Conservation (phyloP, 1,284 basidiomycete species). For the Cutaneotrichosporon cavernicola region DNA sequence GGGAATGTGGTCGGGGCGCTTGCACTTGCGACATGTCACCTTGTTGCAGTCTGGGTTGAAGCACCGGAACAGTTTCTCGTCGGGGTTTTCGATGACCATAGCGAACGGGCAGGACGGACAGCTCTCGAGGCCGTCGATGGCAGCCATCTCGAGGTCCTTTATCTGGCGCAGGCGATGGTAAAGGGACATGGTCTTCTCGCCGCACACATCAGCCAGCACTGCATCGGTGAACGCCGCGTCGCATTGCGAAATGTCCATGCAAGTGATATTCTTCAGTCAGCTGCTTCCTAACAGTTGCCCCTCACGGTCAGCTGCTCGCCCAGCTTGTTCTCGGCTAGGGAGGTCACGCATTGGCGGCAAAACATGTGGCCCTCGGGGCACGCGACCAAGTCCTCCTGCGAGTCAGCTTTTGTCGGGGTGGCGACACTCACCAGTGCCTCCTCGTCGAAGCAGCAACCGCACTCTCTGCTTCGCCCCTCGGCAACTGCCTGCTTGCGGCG, state of each 20-base stretch:
- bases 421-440: constrained; percentile 64
- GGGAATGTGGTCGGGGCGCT: constrained; percentile 76
- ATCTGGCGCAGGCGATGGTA: constrained; percentile 72
- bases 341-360: constrained; percentile 62
- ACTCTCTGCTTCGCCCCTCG: constrained; percentile 63
- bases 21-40: constrained; percentile 73
- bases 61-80: constrained; percentile 76
- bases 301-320: constrained; percentile 52
- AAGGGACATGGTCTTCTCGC: constrained; percentile 62
- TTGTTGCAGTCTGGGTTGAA: constrained; percentile 68
- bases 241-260: constrained; percentile 77
- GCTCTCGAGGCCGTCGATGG: constrained; percentile 63
- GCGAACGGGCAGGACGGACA: constrained; percentile 82
- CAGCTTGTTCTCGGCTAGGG: constrained; percentile 50
- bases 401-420: constrained; percentile 6
- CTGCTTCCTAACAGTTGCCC: not conserved
- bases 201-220: constrained; percentile 61
- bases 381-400: constrained; percentile 74
- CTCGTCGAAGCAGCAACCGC: constrained; percentile 74
- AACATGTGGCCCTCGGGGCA: constrained; percentile 78
- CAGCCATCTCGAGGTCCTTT: constrained; percentile 72
- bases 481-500: constrained; percentile 54
- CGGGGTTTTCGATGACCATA: constrained; percentile 70
- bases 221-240: constrained; percentile 65
- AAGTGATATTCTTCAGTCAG: constrained; percentile 60